Conservation (phyloP, 1,284 basidiomycete genomes). For the Malassezia nana region DNA sequence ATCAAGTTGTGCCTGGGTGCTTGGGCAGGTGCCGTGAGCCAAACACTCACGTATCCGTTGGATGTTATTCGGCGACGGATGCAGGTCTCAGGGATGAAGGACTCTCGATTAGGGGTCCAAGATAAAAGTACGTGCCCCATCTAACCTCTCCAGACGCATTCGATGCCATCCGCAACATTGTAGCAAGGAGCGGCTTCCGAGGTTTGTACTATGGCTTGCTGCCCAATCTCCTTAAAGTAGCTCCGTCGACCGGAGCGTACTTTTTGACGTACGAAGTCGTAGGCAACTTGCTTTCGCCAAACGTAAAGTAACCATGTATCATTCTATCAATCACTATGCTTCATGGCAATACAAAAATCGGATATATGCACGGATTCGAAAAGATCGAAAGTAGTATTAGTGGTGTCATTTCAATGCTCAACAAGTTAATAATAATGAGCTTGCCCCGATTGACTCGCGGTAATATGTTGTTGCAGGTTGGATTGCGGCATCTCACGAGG, state of each 20-base stretch:
- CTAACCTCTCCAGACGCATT: constrained; percentile 36
- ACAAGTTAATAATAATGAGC: background rate
- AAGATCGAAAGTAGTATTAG: background rate
- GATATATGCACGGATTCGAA: background rate
- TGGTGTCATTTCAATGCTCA: background rate
- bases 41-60: constrained; percentile 89
- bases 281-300: background rate
- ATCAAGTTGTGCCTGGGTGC: constrained; percentile 52
- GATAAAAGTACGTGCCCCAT: constrained; percentile 52
- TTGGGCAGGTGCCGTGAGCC: constrained; percentile 61
- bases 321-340: background rate
- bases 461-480: constrained; percentile 16
- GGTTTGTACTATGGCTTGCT: constrained; percentile 78
- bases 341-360: background rate
- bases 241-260: constrained; percentile 41
- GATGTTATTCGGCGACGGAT: constrained; percentile 88
- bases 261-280: constrained; percentile 41
- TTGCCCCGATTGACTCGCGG: background rate
- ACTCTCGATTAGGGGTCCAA: constrained; percentile 59
- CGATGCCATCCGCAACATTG: constrained; percentile 63
- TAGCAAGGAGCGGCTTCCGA: constrained; percentile 62
- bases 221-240: constrained; percentile 74
- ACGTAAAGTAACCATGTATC: background rate
- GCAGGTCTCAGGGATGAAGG: constrained; percentile 80
- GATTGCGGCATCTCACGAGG: constrained; percentile 16